Conservation (phyloP, 345 rosid genomes). For the Citrus unshiu region DNA sequence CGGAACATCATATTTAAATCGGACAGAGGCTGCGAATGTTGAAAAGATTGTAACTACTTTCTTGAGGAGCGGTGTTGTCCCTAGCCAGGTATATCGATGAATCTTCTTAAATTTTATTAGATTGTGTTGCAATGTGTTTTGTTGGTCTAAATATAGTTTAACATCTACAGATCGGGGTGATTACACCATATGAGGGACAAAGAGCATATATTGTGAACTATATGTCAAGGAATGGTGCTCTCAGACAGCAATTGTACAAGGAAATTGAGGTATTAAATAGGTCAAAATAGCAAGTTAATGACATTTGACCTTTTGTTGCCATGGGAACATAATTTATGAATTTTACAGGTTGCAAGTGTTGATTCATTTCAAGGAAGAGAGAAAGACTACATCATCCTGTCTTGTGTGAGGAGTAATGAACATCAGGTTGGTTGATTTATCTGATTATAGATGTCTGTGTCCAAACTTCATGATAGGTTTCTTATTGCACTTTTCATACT, state of each 20-base stretch:
- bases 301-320: neutral
- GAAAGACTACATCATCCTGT: conserved; percentile 95
- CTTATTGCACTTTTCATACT: neutral
- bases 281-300: neutral
- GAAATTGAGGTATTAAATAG: conserved; percentile 81
- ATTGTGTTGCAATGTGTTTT: neutral
- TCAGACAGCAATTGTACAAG: conserved; percentile 96
- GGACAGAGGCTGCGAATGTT: conserved; percentile 99
- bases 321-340: conserved; percentile 6
- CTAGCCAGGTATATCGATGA: conserved; percentile 63
- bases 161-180: conserved; percentile 81
- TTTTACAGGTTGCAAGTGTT: conserved; percentile 85
- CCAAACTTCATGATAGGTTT: neutral
- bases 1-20: conserved; percentile 95
- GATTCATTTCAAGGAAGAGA: conserved; percentile 99
- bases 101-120: neutral
- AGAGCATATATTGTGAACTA: conserved; percentile 97
- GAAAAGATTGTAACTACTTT: conserved; percentile 98
- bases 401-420: conserved; percentile 98
- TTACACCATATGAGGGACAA: conserved; percentile 98
- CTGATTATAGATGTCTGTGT: neutral
- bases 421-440: conserved; percentile 73
- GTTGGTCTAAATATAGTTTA: neutral
- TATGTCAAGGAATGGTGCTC: conserved; percentile 98
- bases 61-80: conserved; percentile 96